Conservation (phyloP, 805 yeast genomes). For the Teunomyces aglyptinius region DNA sequence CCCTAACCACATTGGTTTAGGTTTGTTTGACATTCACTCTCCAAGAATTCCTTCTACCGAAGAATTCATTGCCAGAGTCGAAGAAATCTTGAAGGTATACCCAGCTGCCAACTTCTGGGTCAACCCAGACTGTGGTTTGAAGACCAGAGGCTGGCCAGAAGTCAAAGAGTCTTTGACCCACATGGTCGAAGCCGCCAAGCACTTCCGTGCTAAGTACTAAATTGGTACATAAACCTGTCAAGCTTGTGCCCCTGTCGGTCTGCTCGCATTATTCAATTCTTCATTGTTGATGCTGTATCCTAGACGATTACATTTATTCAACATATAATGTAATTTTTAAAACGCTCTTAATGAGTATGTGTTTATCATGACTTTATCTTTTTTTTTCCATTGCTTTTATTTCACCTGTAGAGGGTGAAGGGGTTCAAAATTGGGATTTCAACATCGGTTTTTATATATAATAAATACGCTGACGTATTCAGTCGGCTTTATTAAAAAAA, state of each 20-base stretch:
- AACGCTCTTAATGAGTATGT: constrained; percentile 11
- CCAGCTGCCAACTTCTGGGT: constrained; percentile 99
- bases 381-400: constrained; percentile 14
- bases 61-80: constrained; percentile 92
- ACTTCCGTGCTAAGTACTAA: constrained; percentile 57
- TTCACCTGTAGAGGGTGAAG: constrained; percentile 13
- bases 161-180: constrained; percentile 91
- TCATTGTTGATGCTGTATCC: constrained; percentile 38
- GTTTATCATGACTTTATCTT: constrained; percentile 17
- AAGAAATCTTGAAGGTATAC: constrained; percentile 92
- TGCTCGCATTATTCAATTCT: constrained; percentile 42
- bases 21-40: constrained; percentile 98
- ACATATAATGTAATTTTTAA: constrained; percentile 43
- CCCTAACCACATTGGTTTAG: constrained; percentile 99
- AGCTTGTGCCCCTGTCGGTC: constrained; percentile 2
- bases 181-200: constrained; percentile 99
- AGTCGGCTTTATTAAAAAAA: neutral
- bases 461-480: constrained; percentile 1
- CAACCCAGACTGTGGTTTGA: constrained; percentile 99
- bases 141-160: constrained; percentile 99
- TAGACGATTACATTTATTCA: constrained; percentile 44
- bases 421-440: constrained; percentile 49
- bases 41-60: constrained; percentile 99
- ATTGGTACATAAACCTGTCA: constrained; percentile 4
- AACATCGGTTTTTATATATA: constrained; percentile 41